Base-by-base conservation (phyloP, 208 protist genomes). In the Balamuthia mandrillaris region DNA sequence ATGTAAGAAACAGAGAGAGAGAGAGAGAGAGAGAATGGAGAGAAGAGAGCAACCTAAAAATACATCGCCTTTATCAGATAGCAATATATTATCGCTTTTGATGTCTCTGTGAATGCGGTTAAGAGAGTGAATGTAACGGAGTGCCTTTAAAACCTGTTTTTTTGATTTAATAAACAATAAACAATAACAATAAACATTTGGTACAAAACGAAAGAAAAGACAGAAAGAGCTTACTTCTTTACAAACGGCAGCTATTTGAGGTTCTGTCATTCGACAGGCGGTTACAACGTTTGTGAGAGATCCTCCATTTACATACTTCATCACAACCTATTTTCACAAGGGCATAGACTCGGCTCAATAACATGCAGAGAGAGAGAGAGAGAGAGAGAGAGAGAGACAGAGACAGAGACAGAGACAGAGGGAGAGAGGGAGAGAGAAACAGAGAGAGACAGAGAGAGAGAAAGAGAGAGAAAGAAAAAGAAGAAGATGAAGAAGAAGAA, bases 1-100 rank as follows among this genome's bases (percentile, higher is more conserved):
- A 27, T 39, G 37, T 51, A 47, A 4, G 18, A 77, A 75, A 75
- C 37, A 21, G 66, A 56, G 3, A 44, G 0, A 4, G 14, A 56
- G n/a, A n/a, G 66, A 27, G n/a, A 45, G n/a, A 52, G 16, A 31
- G 21, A 52, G 31, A 58, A 27, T 35, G 49, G 44, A 10, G 49
- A 75, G 9, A 16, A 9, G n/a, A 12, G 51, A 21, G 42, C 7
- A 4, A 82, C 75, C 75, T 9, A 82, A 31, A 42, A 37, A 68
- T 21, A 82, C 56, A n/a, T 21, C 31, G 51, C 75, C 75, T 35
- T 82, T 42, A 35, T 52, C 52, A 21, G 58, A 65, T 12, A 82
- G 24, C 10, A 82, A 52, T 16, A 82, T 82, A 52, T 82, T 82
- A 12, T 82, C 75, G 41, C 75, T 82, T 42, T 82, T 82, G 3